Base-by-base conservation (phyloP, 75 land plant species). In the Cryptomeria japonica region DNA sequence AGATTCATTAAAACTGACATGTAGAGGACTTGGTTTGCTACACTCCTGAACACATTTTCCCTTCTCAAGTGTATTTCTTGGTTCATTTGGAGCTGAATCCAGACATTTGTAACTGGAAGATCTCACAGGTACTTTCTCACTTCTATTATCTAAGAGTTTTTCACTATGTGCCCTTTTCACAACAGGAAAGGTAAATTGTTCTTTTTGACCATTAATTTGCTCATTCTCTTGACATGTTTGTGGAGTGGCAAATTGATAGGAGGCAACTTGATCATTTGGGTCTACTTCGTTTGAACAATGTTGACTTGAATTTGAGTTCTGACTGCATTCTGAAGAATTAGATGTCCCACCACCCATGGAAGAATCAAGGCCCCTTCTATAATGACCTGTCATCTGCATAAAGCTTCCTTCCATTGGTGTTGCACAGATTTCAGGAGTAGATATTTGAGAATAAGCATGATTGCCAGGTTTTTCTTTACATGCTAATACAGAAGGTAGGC, bases 251-350 rank as follows among this genome's bases (percentile, higher is more conserved):
- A 51, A 64, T 37, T 85, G 36, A 34, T 46, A 36, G 44, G 56
- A 73, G 9, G 15, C 31, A 11, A 56, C 55, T 44, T 84, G 39
- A 78, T 15, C 41, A 31, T 80, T 31, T 61, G 88, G 89, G 36
- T 88, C 87, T 6, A 78, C 82, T 25, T 87, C 88, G 78, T 83
- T 94, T 37, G 93, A 89, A 73, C 86, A 94, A 58, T 77, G 87
- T 3, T 77, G 88, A 72, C 90, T 93, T 79, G 95, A 92, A 61
- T 87, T 86, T 15, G 95, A 90, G 85, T 89, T 90, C 39, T 92
- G 94, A 83, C 95, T 91, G 68, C 89, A 90, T 6, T 93, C 91
- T 25, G 94, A 92, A 85, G 92, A 79, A 61, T 82, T 82, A 46
- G 53, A 13, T 82, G 51, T n/a, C 53, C 51, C 84, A 46, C 5